phyloP scores from a whole-genome alignment of 2,329 filamentous ascomycete genomes.

The Cucurbitaria berberidis region DNA sequence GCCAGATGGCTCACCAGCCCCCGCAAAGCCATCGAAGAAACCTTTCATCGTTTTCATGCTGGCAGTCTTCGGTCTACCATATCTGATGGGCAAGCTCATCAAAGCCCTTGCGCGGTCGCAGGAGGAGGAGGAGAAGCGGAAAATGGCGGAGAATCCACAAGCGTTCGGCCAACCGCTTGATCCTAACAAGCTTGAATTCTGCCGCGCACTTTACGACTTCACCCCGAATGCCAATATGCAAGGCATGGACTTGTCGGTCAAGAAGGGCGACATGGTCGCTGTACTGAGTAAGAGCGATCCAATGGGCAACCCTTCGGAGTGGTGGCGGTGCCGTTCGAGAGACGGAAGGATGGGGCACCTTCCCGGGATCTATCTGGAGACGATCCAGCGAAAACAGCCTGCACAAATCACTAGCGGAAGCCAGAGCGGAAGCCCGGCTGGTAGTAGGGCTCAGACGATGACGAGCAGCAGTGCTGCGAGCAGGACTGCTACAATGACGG shows the following conservation, averaged over 20 bases:
- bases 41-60: constrained; percentile 95
- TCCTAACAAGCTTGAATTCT: constrained; percentile 93
- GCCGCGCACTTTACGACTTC: constrained; percentile 93
- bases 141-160: constrained; percentile 59
- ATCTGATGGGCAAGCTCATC: constrained; percentile 96
- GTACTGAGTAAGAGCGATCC: constrained; percentile 93
- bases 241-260: constrained; percentile 86
- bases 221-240: constrained; percentile 73
- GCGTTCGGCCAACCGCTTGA: constrained; percentile 67
- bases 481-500: constrained; percentile 53
- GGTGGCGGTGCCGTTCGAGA: constrained; percentile 93
- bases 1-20: constrained; percentile 69
- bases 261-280: constrained; percentile 94
- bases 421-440: constrained; percentile 50
- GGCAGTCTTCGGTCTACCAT: constrained; percentile 93
- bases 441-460: constrained; percentile 63
- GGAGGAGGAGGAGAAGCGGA: constrained; percentile 77
- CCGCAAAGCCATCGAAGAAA: constrained; percentile 83
- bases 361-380: constrained; percentile 87
- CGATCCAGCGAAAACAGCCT: constrained; percentile 64
- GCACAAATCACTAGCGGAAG: constrained; percentile 53
- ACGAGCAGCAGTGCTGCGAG: constrained; percentile 53
- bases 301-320: constrained; percentile 88
- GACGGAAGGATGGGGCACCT: constrained; percentile 92
- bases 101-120: constrained; percentile 80